A percentile compares a stretch with the other conserved stretches of the same genome.
Evolutionary conservation across 495 filamentous ascomycete genomes (phyloP).

Genomic region (Neurospora sp.): DNA sequence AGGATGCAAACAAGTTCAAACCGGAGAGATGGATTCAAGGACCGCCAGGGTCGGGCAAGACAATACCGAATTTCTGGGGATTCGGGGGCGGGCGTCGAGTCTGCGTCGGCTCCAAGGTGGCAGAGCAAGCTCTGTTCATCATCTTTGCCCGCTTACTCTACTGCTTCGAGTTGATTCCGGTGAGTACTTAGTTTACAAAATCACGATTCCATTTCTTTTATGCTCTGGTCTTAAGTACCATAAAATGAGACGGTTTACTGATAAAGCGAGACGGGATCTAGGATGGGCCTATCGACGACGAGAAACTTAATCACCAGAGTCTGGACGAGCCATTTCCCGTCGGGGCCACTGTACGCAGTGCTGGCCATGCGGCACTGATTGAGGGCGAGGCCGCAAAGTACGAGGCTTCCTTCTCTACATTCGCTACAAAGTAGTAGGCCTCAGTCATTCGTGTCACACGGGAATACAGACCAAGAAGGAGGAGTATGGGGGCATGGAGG

Average conservation of each 20-base stretch:
- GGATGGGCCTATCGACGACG: slow-evolving; percentile 9
- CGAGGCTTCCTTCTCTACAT: slow-evolving; percentile 3
- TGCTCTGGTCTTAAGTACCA: too few species aligned
- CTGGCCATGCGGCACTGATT: slow-evolving; percentile 17
- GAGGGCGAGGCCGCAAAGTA: slow-evolving; percentile 1
- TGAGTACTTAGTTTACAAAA: not conserved
- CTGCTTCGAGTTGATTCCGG: slow-evolving; percentile 28
- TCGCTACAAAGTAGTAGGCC: not conserved
- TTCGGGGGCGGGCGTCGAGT: slow-evolving; percentile 32
- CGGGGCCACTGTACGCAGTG: slow-evolving; percentile 14
- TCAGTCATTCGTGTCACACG: too few species aligned
- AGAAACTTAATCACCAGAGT: slow-evolving; percentile 17
- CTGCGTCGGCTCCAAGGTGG: slow-evolving; percentile 38
- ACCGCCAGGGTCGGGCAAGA: slow-evolving; percentile 19
- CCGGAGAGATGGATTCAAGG: slow-evolving; percentile 38
- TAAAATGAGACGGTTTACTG: too few species aligned
- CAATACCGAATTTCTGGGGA: slow-evolving; percentile 19
- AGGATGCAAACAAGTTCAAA: slow-evolving; percentile 25
- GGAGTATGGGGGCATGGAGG: not conserved
- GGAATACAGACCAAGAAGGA: not conserved
- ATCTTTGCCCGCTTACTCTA: slow-evolving; percentile 31
- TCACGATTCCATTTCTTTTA: not conserved
- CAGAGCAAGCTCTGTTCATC: slow-evolving; percentile 33
- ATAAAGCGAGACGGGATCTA: slow-evolving; percentile 1
- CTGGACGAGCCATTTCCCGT: slow-evolving; percentile 23